A percentile compares a stretch with the other conserved stretches of the same genome.
Evolutionary conservation across 768 basidiomycete species (phyloP).

Genomic region (Russula brevipes): DNA sequence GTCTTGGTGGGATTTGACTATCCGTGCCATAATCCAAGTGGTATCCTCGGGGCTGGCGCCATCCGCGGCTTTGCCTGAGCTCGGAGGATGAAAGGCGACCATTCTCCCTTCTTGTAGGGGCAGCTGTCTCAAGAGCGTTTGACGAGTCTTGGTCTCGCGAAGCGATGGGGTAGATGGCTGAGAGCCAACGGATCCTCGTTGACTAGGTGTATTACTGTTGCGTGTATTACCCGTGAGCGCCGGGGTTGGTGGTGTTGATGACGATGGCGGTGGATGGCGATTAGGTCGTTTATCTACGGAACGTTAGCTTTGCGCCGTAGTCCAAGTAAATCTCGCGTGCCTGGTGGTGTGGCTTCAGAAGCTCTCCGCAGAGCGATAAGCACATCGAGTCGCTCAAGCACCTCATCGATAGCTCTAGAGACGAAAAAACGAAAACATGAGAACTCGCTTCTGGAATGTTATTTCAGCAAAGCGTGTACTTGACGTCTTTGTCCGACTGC

Average conservation of each 20-base stretch:
- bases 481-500: conserved; percentile 55
- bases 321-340: conserved; percentile 9
- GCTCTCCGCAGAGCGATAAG: conserved; percentile 72
- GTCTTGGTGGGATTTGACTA: conserved; percentile 63
- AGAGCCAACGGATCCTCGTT: conserved; percentile 55
- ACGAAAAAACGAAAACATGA: not conserved
- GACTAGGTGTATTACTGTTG: conserved; percentile 51
- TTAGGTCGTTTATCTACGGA: conserved; percentile 56
- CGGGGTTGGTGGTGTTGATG: conserved; percentile 36
- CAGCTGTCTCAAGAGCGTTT: conserved; percentile 52
- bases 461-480: conserved; percentile 38
- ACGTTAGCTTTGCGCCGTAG: not conserved
- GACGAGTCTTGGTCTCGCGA: conserved; percentile 62
- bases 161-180: conserved; percentile 46
- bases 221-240: conserved; percentile 35
- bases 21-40: conserved; percentile 75
- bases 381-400: conserved; percentile 62
- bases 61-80: conserved; percentile 50
- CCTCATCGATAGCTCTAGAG: conserved; percentile 62
- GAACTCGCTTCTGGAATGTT: conserved; percentile 7
- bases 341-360: conserved; percentile 53
- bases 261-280: conserved; percentile 63
- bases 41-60: conserved; percentile 45
- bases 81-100: conserved; percentile 68
- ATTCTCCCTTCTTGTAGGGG: conserved; percentile 70